phyloP scores from a whole-genome alignment of 345 rosid species.

The Mangifera indica region DNA sequence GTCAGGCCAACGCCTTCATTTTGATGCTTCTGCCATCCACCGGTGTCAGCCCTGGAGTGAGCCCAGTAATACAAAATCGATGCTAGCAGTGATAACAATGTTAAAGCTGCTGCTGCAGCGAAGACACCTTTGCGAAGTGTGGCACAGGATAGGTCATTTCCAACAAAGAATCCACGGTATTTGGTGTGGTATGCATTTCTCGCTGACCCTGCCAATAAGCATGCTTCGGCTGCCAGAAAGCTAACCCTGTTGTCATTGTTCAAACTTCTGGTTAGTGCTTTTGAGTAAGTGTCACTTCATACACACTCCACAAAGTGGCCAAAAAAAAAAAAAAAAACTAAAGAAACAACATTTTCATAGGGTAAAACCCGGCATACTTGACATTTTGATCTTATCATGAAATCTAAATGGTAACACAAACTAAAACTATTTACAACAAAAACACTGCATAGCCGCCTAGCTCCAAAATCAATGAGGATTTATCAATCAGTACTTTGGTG shows the following conservation, averaged over 20 bases:
- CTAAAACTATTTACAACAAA: too few species aligned
- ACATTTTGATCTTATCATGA: too few species aligned
- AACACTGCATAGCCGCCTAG: too few species aligned
- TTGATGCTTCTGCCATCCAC: constrained; percentile 91
- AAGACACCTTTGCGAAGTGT: constrained; percentile 90
- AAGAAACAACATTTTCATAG: not conserved
- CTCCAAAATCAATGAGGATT: too few species aligned
- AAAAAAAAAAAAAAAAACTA: not conserved
- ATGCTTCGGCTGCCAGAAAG: constrained; percentile 92
- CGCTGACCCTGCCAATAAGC: constrained; percentile 88
- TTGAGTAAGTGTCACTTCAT: not conserved
- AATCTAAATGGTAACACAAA: too few species aligned
- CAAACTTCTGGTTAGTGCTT: not conserved
- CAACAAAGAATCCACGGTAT: constrained; percentile 50
- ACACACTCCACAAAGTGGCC: not conserved
- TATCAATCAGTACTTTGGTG: too few species aligned
- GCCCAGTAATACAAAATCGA: constrained; percentile 76
- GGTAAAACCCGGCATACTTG: not conserved
- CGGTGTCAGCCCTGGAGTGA: constrained; percentile 88
- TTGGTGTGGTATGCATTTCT: constrained; percentile 87
- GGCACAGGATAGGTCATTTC: constrained; percentile 57
- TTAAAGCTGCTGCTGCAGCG: constrained; percentile 90
- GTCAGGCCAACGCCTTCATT: constrained; percentile 75
- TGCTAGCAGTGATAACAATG: constrained; percentile 60
- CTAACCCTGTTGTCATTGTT: constrained; percentile 52